phyloP scores from a whole-genome alignment of 75 land plant genomes.

The Pinus taeda region DNA sequence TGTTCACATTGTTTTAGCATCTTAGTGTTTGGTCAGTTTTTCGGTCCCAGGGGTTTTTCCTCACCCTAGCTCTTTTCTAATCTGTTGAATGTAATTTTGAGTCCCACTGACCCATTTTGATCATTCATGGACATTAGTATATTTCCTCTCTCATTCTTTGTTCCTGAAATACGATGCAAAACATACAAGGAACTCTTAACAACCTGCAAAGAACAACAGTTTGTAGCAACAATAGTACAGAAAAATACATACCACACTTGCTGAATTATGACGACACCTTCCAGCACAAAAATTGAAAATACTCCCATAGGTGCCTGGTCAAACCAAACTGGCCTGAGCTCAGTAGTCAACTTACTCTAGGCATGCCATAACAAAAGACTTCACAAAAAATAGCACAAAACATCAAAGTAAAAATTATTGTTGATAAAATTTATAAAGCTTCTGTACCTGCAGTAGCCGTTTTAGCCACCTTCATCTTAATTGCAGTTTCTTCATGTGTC shows the following conservation, averaged over 20 bases:
- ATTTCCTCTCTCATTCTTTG: background rate
- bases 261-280: conserved; percentile 87
- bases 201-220: background rate
- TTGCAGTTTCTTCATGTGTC: conserved; percentile 55
- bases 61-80: too few species aligned
- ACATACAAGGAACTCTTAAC: background rate
- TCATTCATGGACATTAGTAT: too few species aligned
- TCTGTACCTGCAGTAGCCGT: conserved; percentile 59
- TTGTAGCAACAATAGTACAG: background rate
- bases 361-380: background rate
- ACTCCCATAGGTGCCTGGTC: conserved; percentile 65
- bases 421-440: background rate
- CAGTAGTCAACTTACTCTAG: background rate
- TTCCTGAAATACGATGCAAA: background rate
- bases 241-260: conserved; percentile 69
- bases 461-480: conserved; percentile 69
- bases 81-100: too few species aligned
- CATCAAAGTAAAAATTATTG: background rate
- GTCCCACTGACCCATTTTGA: too few species aligned
- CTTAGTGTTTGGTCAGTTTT: too few species aligned
- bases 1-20: too few species aligned
- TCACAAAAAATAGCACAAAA: background rate
- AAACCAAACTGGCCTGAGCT: conserved; percentile 9
- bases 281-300: conserved; percentile 82
- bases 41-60: too few species aligned